Base-by-base conservation (phyloP, 495 filamentous ascomycete genomes). In the Opeltia flavorubescens region DNA sequence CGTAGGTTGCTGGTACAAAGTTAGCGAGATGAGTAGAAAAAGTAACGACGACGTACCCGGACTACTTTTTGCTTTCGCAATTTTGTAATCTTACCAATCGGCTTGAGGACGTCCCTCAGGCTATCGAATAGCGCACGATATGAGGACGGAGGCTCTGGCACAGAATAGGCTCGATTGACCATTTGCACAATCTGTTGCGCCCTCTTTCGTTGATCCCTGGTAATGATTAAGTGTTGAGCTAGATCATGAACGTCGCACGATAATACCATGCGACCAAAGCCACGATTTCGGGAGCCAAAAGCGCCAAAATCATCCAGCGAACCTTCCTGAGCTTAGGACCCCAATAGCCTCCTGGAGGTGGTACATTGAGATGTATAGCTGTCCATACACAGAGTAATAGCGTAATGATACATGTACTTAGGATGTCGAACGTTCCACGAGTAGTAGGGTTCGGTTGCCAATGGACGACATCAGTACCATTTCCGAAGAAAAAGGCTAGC, bases 301-400 rank as follows among this genome's bases (percentile, higher is more conserved):
- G 27, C 0, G 53, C 60, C 15, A 62, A 44, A 1, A 59, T 5
- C 3, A 67, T 43, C 59, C 59, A 66, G 36, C 26, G 26, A 11
- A 55, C 2, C 45, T 62, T 63, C 20, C 53, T 51, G 28, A 34
- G 30, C 6, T 2, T 45, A 23, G 54, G 55, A 8, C 11, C 7
- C 46, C 46, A 44, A 3, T 30, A 40, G 26, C 6, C 29, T 43
- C 44, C 39, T n/a, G 12, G 17, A 3, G 43, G 40, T 18, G 62
- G 51, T 12, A 70, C 47, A 49, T 71, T 62, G 1, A 66, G 48
- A 44, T 71, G 68, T 1, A 71, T 49, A 4, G 66, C 61, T 7
- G 65, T 65, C 61, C 65, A 70, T 15, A 69, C 51, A 45, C 68
- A 69, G 5, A 70, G 44, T 2, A 47, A 26, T 3, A 67, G 48